Base-by-base conservation (phyloP, 192 early-diverging fungal species). In the Coemansia sp. region DNA sequence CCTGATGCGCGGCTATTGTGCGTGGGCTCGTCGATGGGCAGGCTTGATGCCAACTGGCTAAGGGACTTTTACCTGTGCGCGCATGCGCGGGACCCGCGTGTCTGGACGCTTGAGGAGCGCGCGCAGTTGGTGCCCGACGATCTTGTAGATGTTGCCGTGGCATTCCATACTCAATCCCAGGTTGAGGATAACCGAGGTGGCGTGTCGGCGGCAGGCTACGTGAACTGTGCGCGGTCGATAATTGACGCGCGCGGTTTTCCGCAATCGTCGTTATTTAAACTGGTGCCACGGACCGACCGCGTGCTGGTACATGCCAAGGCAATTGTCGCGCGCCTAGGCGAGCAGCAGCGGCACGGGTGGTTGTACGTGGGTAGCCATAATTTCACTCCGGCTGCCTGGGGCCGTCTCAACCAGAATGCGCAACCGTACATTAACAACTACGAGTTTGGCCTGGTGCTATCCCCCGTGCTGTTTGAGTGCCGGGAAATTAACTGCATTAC, bases 351-450 rank as follows among this genome's bases (percentile, higher is more conserved):
- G 4, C n/a, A 44, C 12, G 70, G 70, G 10, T 73, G 70, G 70
- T 55, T 73, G 39, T 73, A 73, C 9, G 21, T 73, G 20, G 70
- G 70, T 1, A 66, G 63, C 28, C 70, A 73, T 28, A 73, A 73
- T 36, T 73, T 66, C 43, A 66, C 70, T 2, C 53, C 58, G 10
- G 63, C 59, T 11, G 70, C 70, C 1, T 73, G 70, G 70, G 70
- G 70, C 15, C 19, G 34, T 10, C 4, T 42, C 20, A 34, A 6
- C 0, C 31, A 22, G 15, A 23, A 21, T 2, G 31, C 1, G 6
- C n/a, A 26, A 3, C 25, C 23, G 0, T 51, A 55, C 55, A 25
- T 60, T 35, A 73, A 73, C 34, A 73, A 73, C 55, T 73, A 66
- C 23, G 70, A 73, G 46, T 62, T 66, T 62, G 70, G 70, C 28